Evolutionary conservation across 768 basidiomycete genomes (phyloP).

Genomic region (Porpolomopsis calyptriformis): DNA sequence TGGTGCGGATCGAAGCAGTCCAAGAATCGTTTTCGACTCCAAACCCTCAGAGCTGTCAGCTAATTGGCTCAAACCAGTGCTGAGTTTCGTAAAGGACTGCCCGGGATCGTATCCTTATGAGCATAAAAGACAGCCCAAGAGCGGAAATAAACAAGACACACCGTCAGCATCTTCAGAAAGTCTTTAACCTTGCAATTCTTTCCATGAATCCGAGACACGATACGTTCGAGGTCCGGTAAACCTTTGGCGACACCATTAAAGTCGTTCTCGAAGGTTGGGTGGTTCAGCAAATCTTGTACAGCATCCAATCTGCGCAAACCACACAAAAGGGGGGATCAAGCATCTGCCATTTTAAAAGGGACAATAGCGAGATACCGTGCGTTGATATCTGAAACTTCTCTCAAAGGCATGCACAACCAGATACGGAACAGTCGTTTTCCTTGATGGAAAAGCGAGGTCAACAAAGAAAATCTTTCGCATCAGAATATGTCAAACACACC

Average conservation of each 20-base stretch:
- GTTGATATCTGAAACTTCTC: conserved; percentile 76
- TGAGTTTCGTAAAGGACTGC: conserved; percentile 69
- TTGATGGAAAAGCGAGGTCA: too few species aligned
- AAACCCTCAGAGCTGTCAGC: conserved; percentile 62
- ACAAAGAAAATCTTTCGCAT: conserved; percentile 5
- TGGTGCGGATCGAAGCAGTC: conserved; percentile 70
- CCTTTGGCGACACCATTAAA: conserved; percentile 73
- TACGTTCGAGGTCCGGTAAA: conserved; percentile 85
- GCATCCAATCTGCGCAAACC: conserved; percentile 69
- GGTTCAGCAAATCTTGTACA: conserved; percentile 78
- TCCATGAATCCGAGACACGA: conserved; percentile 91
- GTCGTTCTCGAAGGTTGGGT: conserved; percentile 63
- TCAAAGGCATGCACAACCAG: conserved; percentile 91
- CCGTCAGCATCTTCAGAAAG: conserved; percentile 74
- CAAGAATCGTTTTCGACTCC: conserved; percentile 63
- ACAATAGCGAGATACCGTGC: conserved; percentile 45
- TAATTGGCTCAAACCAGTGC: conserved; percentile 51
- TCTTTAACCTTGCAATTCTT: conserved; percentile 81
- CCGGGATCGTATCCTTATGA: background rate
- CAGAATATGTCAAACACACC: conserved; percentile 37
- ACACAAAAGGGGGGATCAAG: conserved; percentile 9
- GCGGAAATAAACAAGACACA: conserved; percentile 31
- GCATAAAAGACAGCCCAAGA: background rate
- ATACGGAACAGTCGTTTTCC: conserved; percentile 94
- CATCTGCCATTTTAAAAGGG: background rate